These are phyloP conservation scores for Flaveria sonorensis DNA, from an alignment of 129 eudicot species.

Conservation along the genomic window DNA sequence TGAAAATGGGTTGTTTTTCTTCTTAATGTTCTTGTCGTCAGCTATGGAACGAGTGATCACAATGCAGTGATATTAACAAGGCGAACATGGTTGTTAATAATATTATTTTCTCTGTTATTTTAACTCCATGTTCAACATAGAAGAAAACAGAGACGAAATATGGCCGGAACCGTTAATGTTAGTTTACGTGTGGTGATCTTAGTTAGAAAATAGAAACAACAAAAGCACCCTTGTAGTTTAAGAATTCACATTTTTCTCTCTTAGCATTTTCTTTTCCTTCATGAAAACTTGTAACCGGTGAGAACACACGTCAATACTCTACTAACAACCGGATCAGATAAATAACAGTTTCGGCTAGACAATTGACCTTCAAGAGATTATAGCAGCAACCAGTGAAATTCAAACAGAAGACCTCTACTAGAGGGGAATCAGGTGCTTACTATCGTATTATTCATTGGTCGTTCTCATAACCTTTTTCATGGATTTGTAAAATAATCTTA, in stretches of 20 bases:
- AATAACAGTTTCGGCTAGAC: no score
- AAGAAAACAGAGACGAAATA: background rate
- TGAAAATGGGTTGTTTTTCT: conserved; percentile 8
- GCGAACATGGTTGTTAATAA: conserved; percentile 26
- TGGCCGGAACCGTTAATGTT: conserved; percentile 17
- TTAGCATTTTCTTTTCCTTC: background rate
- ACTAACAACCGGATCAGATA: no score
- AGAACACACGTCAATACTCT: no score
- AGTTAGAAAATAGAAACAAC: conserved; percentile 8
- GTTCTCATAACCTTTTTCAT: no score
- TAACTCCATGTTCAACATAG: conserved; percentile 23
- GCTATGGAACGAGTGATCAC: conserved; percentile 32
- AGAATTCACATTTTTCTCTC: background rate
- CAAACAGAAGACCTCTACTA: no score
- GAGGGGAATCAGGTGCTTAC: no score
- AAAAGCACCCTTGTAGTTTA: conserved; percentile 23
- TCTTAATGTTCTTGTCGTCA: conserved; percentile 15
- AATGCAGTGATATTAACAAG: conserved; percentile 45
- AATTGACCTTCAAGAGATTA: no score
- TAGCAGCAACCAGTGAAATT: no score
- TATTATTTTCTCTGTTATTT: conserved; percentile 20
- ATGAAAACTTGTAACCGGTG: no score
- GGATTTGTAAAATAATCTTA: background rate
- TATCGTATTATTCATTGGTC: no score
- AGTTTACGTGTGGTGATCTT: conserved; percentile 3